These are phyloP conservation scores for Paramecium sexaurelia DNA, from an alignment of 73 alveolate genomes.

Conservation along the genomic window DNA sequence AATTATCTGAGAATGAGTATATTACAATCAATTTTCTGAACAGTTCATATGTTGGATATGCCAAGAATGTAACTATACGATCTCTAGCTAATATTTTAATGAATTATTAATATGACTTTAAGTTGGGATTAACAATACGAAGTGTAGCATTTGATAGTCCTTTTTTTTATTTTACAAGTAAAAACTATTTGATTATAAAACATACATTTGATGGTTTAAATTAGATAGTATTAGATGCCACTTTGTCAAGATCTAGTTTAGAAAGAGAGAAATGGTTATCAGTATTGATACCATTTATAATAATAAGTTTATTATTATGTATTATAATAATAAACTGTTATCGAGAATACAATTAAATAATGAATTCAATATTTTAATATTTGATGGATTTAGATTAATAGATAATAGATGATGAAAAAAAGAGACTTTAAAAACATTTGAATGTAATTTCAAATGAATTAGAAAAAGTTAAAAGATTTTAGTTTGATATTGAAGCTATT, in stretches of 20 bases:
- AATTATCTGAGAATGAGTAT: background rate
- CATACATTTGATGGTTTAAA: conserved; percentile 28
- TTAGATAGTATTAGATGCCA: background rate
- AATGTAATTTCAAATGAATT: background rate
- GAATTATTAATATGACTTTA: conserved; percentile 40
- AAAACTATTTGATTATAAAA: background rate
- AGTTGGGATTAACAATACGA: background rate
- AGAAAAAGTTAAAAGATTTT: background rate
- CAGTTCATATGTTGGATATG: background rate
- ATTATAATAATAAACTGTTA: background rate
- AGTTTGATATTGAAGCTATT: background rate
- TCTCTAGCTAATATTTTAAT: background rate
- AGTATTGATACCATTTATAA: background rate
- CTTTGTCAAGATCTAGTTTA: background rate
- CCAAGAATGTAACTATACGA: background rate
- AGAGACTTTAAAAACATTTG: background rate
- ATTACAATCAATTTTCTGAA: background rate
- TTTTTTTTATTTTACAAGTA: conserved; percentile 4
- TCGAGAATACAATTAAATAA: background rate
- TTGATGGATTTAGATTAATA: background rate
- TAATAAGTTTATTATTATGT: background rate
- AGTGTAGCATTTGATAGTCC: background rate
- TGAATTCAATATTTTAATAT: background rate
- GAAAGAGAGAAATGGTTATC: background rate
- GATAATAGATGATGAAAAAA: background rate